These are phyloP conservation scores for Viscum album DNA, from an alignment of 177 flowering plant genomes.

Conservation along the genomic window DNA sequence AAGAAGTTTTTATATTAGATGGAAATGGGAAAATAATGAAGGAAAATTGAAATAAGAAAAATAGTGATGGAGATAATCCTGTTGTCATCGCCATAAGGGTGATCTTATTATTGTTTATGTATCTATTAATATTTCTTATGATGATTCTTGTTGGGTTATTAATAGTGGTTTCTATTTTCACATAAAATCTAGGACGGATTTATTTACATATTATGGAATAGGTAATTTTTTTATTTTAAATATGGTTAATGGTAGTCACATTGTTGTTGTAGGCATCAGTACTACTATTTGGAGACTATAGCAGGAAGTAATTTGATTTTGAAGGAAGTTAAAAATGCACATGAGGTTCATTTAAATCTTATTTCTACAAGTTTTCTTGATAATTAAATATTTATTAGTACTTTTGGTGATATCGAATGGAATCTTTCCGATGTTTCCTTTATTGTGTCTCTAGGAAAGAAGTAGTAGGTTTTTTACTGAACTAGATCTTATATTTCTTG, in stretches of 20 bases:
- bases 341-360: neutral
- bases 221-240: neutral
- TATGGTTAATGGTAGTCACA: neutral
- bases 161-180: neutral
- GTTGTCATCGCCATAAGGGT: neutral
- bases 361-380: neutral
- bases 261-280: neutral
- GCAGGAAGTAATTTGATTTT: neutral
- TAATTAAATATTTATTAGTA: too few relatives aligned
- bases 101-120: neutral
- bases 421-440: neutral
- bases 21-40: neutral
- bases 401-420: neutral
- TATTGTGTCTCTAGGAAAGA: too few relatives aligned
- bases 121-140: too few relatives aligned
- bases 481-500: too few relatives aligned
- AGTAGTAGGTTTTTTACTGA: too few relatives aligned
- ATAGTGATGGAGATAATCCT: neutral
- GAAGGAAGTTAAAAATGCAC: neutral
- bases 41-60: neutral
- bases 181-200: neutral
- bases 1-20: neutral
- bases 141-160: neutral
- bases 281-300: neutral
- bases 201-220: neutral